Evolutionary conservation across 1,139 yeast genomes (phyloP).

Genomic region (Yamadazyma triangularis): DNA sequence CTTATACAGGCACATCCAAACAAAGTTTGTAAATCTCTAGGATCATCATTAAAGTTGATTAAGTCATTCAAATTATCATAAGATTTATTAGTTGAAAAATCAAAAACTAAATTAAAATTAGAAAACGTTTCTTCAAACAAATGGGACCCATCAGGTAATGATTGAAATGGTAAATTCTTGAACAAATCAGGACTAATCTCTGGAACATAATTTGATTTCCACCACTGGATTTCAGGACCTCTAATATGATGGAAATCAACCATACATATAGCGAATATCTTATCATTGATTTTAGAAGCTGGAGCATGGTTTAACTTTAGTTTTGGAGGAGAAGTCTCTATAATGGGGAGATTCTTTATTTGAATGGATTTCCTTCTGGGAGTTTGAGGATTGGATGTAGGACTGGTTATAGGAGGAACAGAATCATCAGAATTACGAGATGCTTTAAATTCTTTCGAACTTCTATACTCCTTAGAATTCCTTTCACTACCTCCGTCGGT

Average conservation of each 20-base stretch:
- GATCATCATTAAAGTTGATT: constrained; percentile 39
- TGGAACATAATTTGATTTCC: constrained; percentile 63
- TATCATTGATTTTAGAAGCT: constrained; percentile 19
- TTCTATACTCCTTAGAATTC: background rate
- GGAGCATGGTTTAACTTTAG: constrained; percentile 4
- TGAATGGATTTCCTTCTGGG: constrained; percentile 25
- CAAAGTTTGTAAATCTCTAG: constrained; percentile 58
- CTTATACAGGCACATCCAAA: constrained; percentile 94
- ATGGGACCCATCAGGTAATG: constrained; percentile 95
- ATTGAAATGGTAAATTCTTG: constrained; percentile 92
- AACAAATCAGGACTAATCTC: constrained; percentile 49
- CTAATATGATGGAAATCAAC: constrained; percentile 92
- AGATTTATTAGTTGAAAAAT: constrained; percentile 47
- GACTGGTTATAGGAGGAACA: background rate
- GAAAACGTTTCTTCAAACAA: constrained; percentile 88
- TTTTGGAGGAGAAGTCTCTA: constrained; percentile 14
- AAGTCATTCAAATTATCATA: constrained; percentile 43
- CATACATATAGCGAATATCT: constrained; percentile 78
- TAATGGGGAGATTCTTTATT: constrained; percentile 35
- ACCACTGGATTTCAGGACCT: constrained; percentile 94
- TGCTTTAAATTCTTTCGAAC: background rate
- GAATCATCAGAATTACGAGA: background rate
- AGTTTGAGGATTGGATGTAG: constrained; percentile 10
- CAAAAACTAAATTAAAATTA: constrained; percentile 81
- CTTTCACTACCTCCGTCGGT: background rate